Base-by-base conservation (phyloP, 768 basidiomycete genomes). In the Cubamyces sp. region DNA sequence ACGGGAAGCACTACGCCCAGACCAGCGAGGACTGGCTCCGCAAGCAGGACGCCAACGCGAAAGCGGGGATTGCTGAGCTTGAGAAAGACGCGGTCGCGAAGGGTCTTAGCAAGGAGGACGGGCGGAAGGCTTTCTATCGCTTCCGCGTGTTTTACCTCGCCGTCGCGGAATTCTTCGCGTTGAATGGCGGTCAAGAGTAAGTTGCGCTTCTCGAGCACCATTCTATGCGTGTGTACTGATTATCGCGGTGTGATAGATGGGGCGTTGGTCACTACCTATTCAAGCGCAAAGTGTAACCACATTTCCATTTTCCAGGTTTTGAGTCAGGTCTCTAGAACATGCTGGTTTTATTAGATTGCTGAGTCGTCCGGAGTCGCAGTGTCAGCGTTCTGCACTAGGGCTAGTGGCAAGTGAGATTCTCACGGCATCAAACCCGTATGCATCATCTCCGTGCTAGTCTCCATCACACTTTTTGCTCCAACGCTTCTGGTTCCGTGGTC, bases 91-190 rank as follows among this genome's bases (percentile, higher is more conserved):
- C 86, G 12, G 67, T 72, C 9, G 70, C 73, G 16, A 82, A 82
- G 58, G 84, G 83, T 1, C 70, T 79, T 21, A 69, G 72, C 1
- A 72, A 74, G 16, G 78, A 76, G n/a, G 84, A 87, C 66, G 87
- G 82, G 0, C 73, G 71, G n/a, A 87, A 85, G 71, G 77, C 80
- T 28, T 91, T 85, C 69, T 82, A 86, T 65, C 74, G 84, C 62
- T 88, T 88, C 71, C 77, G 87, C 16, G 85, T 89, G 12, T 90
- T 90, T 72, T 90, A 87, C 69, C 80, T 90, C 72, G 86, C 87
- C 11, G 87, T 86, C 66, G 84, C 85, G 1, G 88, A 90, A 69
- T 76, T 90, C 51, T 91, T 90, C 70, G 83, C 76, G 14, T 74
- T 85, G 71, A 79, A 87, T 66, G 70, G 71, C 3, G 88, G 88